Evolutionary conservation across 2,329 filamentous ascomycete species (phyloP), one percentile per base, ranked within the genome.

Genomic region (Coccinonectria pachysandricola): DNA sequence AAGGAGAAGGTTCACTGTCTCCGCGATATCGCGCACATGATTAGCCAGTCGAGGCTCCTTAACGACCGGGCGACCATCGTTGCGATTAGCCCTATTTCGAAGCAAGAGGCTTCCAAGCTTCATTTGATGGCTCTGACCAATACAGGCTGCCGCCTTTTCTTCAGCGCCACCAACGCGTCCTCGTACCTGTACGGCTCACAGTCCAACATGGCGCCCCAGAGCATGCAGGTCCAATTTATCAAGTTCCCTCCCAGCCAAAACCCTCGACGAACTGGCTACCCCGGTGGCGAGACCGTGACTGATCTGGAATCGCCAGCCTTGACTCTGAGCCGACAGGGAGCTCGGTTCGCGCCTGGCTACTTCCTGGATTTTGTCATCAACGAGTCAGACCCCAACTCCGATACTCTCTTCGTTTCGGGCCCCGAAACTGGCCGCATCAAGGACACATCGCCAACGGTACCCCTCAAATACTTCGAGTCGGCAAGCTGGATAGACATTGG

Each of bases 161-260:
- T 98, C 28, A 96, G 86, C 48, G 85, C 88, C 5, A 94, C 86
- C 0, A 80, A 79, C 37, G 79, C 84, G 11, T 72, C 75, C 2
- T 80, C 66, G 0, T 77, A 79, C 58, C 70, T 66, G 51, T 64
- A 73, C 15, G 68, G 67, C 9, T 69, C 70, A 12, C 65, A 71
- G 12, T 67, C 71, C 6, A 77, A 67, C 32, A 53, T 65, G 31
- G 76, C 82, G 1, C 87, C 91, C 1, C 87, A 83, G 43, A 95
- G 85, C 56, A 95, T 98, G 85, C 87, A 95, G 54, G 76, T 95
- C n/a, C 81, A 92, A 42, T 91, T 93, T 48, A 84, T 98, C 54
- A 92, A 91, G 49, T 93, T 94, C 32, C 91, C 92, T 2, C 91
- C 91, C 29, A 54, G 49, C 35, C 35, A 46, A 12, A 39, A 26